A percentile compares a stretch with the other conserved stretches of the same genome.
Evolutionary conservation across 2,329 filamentous ascomycete species (phyloP).

Genomic region (Dactylellina parvicollis): DNA sequence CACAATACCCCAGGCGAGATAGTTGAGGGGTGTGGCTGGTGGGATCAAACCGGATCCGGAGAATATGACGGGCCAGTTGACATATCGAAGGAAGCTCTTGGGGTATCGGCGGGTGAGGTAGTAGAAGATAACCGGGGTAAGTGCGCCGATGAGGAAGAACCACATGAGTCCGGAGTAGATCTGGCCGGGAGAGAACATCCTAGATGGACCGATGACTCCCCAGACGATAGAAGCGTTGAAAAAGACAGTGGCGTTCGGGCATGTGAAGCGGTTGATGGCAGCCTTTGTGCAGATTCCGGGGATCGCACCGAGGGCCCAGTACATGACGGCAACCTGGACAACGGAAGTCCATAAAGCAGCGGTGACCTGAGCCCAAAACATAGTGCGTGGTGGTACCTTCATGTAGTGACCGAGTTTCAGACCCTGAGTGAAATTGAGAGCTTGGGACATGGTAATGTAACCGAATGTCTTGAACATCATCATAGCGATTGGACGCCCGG

Average conservation of each 20-base stretch:
- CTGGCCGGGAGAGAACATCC: slow-evolving; percentile 73
- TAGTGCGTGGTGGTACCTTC: slow-evolving; percentile 71
- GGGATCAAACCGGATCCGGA: slow-evolving; percentile 72
- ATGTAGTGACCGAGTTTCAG: slow-evolving; percentile 67
- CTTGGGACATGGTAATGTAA: slow-evolving; percentile 65
- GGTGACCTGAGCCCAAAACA: slow-evolving; percentile 73
- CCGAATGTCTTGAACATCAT: slow-evolving; percentile 66
- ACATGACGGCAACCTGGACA: slow-evolving; percentile 73
- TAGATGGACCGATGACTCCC: slow-evolving; percentile 76
- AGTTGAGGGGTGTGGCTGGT: slow-evolving; percentile 76
- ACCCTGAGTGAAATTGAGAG: slow-evolving; percentile 65
- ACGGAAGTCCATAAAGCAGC: slow-evolving; percentile 74
- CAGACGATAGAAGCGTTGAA: slow-evolving; percentile 77
- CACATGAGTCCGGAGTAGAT: slow-evolving; percentile 73
- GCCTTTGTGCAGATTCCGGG: slow-evolving; percentile 71
- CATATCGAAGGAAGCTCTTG: slow-evolving; percentile 71
- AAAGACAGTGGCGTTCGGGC: slow-evolving; percentile 69
- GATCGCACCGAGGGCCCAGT: slow-evolving; percentile 71
- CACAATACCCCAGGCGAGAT: slow-evolving; percentile 75
- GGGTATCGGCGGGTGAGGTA: slow-evolving; percentile 71
- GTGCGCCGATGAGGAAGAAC: slow-evolving; percentile 75
- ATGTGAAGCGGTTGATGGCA: slow-evolving; percentile 69
- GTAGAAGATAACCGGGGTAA: slow-evolving; percentile 72
- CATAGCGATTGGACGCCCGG: slow-evolving; percentile 65
- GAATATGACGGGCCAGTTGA: slow-evolving; percentile 75